Conservation (phyloP, 2,329 filamentous ascomycete species). For the Claviceps sp. region DNA sequence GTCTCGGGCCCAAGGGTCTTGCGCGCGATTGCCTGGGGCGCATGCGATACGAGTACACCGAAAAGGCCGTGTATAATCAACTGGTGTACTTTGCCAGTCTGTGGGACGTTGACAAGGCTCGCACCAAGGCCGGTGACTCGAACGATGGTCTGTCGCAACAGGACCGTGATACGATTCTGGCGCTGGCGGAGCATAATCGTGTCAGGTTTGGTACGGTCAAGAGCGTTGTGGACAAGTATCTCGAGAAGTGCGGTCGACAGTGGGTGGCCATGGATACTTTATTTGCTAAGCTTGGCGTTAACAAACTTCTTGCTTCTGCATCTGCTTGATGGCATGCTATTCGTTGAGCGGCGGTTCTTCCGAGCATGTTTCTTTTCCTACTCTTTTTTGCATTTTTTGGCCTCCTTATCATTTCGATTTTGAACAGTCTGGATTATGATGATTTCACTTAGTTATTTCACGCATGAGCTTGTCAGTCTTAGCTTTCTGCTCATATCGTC, state of each 20-base stretch:
- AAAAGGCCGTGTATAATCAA: conserved; percentile 92
- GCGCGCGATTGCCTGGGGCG: conserved; percentile 72
- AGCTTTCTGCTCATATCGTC: too few species aligned
- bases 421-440: neutral
- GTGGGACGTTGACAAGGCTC: conserved; percentile 82
- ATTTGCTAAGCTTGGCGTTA: conserved; percentile 56
- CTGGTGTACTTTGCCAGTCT: conserved; percentile 73
- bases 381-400: neutral
- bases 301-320: conserved; percentile 15
- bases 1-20: conserved; percentile 74
- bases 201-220: conserved; percentile 63
- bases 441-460: neutral
- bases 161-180: conserved; percentile 51
- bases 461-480: neutral
- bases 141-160: conserved; percentile 29
- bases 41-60: conserved; percentile 78
- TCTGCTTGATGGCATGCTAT: neutral
- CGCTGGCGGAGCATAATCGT: conserved; percentile 71
- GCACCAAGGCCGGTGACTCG: conserved; percentile 33
- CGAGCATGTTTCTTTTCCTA: neutral
- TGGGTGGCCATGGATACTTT: conserved; percentile 91
- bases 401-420: too few species aligned
- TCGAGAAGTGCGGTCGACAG: conserved; percentile 79
- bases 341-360: neutral
- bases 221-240: conserved; percentile 65